Base-by-base conservation (phyloP, 768 basidiomycete genomes). In the Naganishia onofrii region DNA sequence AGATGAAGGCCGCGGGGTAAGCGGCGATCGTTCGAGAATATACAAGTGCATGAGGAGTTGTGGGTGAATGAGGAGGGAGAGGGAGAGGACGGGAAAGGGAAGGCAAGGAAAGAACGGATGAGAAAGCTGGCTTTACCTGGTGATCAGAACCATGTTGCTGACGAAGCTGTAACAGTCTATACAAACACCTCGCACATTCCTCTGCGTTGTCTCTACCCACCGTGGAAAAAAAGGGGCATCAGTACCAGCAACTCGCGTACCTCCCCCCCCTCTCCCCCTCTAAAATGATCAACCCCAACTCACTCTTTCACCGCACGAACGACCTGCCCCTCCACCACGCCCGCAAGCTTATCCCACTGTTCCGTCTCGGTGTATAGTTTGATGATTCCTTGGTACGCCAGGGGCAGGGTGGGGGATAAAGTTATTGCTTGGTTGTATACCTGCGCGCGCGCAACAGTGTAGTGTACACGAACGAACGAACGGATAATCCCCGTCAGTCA, bases 111-210 rank as follows among this genome's bases (percentile, higher is more conserved):
- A 42, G 9, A 15, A 36, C 4, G 42, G n/a, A 34, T 36, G 31
- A 31, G 29, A 38, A 19, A n/a, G n/a, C n/a, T n/a, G n/a, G n/a
- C 46, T 79, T 46, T 75, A 88, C 90, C 82, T 92, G 85, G 69
- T 82, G 76, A 31, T 84, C 83, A 4, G 86, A 85, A 6, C 90
- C 91, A 70, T 87, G 83, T 55, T 85, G 82, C 55, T 87, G 84
- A 38, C 86, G 85, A 2, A 88, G 78, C 4, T 87, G 85, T 19
- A 97, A 82, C 34, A 91, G 80, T 74, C 88, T 92, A 76, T 96
- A 92, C 53, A 95, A 77, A 0, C 84, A 83, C 78, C 93, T 90
- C 1, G 90, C 93, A 70, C 89, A 90, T 81, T 91, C 95, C 6
- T 83, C 82, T 0, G 84, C 85, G 76, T 98, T 93, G 13, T 64